phyloP scores from a whole-genome alignment of 2,329 filamentous ascomycete species.

The Aureobasidium lini region DNA sequence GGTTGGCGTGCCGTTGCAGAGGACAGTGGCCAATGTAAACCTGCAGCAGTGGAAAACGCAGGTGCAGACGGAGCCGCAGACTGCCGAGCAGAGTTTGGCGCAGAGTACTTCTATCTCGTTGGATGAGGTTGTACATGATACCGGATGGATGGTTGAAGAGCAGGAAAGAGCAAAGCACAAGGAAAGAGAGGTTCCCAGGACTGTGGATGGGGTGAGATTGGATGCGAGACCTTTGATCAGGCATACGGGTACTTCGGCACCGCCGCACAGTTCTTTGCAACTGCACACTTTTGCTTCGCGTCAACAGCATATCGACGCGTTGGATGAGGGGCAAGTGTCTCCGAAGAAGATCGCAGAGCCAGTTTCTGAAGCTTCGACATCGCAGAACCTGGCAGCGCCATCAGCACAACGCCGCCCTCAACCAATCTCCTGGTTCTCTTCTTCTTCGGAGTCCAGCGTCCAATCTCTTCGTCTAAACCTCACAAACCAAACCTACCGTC shows the following conservation, averaged over 20 bases:
- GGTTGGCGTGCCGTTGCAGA: neutral
- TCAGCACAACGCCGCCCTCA: neutral
- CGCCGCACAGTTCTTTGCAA: neutral
- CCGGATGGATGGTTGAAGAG: neutral
- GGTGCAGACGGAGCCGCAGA: constrained; percentile 1
- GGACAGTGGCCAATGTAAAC: neutral
- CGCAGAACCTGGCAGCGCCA: neutral
- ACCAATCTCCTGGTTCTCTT: neutral
- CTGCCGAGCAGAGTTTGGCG: neutral
- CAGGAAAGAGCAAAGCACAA: neutral
- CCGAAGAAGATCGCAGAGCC: neutral
- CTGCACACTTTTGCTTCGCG: neutral
- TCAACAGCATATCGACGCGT: neutral
- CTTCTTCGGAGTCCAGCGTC: neutral
- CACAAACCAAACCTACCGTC: neutral
- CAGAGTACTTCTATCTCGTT: neutral
- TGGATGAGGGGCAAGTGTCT: neutral
- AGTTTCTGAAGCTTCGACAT: too few relatives aligned
- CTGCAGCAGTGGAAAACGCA: neutral
- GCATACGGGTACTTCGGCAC: neutral
- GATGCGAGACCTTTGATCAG: constrained; percentile 3
- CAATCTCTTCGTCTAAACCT: neutral
- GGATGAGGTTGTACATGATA: neutral
- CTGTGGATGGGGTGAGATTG: neutral
- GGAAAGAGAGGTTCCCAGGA: neutral